Percentiles rank a stretch among this genome's conserved stretches.
phyloP scores from a whole-genome alignment of 495 filamentous ascomycete genomes.

The Penicillium cinerascens region DNA sequence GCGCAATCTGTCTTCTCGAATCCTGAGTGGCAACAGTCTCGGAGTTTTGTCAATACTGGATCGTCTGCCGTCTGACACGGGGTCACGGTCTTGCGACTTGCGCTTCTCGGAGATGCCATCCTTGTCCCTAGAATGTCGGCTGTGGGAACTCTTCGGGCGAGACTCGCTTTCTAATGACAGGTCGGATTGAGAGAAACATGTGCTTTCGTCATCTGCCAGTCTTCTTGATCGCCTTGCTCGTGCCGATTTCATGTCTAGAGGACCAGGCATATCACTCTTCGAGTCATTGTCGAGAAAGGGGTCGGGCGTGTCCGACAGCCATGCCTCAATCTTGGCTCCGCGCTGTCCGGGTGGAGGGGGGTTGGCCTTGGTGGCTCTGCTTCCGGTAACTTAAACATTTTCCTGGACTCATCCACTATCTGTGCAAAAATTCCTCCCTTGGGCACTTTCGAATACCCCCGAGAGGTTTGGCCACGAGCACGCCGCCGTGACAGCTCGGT shows the following conservation, averaged over 20 bases:
- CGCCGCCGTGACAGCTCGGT: constrained; percentile 42
- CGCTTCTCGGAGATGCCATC: constrained; percentile 19
- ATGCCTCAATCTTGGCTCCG: constrained; percentile 66
- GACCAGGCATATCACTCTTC: constrained; percentile 42
- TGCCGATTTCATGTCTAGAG: constrained; percentile 40
- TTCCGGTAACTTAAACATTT: constrained; percentile 53
- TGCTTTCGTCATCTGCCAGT: constrained; percentile 16
- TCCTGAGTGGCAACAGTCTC: constrained; percentile 4
- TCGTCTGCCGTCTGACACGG: constrained; percentile 1
- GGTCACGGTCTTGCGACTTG: constrained; percentile 11
- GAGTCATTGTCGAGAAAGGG: constrained; percentile 59
- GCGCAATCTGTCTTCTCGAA: constrained; percentile 14
- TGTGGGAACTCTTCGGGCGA: constrained; percentile 27
- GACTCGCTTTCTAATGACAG: constrained; percentile 21
- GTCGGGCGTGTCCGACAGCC: constrained; percentile 69
- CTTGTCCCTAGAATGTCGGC: constrained; percentile 26
- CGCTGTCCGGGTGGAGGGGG: constrained; percentile 31
- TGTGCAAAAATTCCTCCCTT: constrained; percentile 50
- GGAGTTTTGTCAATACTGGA: constrained; percentile 6
- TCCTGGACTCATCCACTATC: constrained; percentile 50
- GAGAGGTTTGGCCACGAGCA: constrained; percentile 25
- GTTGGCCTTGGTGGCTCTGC: constrained; percentile 46
- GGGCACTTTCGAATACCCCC: constrained; percentile 26
- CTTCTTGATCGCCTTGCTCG: constrained; percentile 27
- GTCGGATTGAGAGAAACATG: constrained; percentile 18